phyloP scores from a whole-genome alignment of 2,329 filamentous ascomycete genomes.

The Aspergillus tamarii region DNA sequence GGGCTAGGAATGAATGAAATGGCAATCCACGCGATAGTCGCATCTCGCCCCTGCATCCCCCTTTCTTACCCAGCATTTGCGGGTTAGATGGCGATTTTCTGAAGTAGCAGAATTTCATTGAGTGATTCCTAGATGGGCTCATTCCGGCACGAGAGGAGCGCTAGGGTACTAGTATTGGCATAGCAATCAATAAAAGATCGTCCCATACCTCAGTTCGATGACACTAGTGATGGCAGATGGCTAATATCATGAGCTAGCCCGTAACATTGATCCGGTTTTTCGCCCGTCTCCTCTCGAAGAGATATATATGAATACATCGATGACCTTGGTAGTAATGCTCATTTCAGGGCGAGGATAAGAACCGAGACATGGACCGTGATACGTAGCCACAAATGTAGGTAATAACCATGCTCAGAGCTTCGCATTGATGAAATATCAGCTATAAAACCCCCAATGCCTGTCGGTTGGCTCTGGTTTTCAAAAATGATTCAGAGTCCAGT shows the following conservation, averaged over 20 bases:
- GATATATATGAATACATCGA: background rate
- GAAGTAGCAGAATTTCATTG: background rate
- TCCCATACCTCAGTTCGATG: background rate
- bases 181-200: background rate
- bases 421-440: background rate
- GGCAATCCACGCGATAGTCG: slow-evolving; percentile 14
- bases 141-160: background rate
- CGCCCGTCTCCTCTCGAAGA: background rate
- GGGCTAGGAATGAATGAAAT: slow-evolving; percentile 12
- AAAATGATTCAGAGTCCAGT: background rate
- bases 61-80: background rate
- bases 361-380: background rate
- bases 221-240: background rate
- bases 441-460: background rate
- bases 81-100: background rate
- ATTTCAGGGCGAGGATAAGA: background rate
- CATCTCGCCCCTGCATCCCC: slow-evolving; percentile 15
- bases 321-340: background rate
- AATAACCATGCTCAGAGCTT: background rate
- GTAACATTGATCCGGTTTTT: background rate
- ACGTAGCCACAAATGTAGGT: background rate
- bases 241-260: background rate
- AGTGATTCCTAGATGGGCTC: background rate
- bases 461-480: background rate
- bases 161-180: background rate